Base-by-base conservation (phyloP, 257 asterid genomes). In the Nicotiana benthamiana region DNA sequence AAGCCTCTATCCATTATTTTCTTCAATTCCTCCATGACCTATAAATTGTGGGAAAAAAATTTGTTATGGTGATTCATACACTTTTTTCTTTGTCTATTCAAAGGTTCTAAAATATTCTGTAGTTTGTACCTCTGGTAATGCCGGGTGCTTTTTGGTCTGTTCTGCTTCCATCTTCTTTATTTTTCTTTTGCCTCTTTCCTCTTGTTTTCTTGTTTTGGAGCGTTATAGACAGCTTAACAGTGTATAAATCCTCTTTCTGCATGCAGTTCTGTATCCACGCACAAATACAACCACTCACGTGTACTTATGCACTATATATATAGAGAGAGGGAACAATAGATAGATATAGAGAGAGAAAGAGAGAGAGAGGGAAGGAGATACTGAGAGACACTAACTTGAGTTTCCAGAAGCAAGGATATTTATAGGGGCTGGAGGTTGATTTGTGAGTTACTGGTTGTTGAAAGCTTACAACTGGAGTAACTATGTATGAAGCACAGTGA, bases 11-110 rank as follows among this genome's bases (percentile, higher is more conserved):
- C 89, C 53, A 79, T 81, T 85, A 92, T 83, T 79, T 88, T 91
- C 94, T 87, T 91, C 83, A 95, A 65, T 87, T 95, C 98, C 70
- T 93, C 97, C 75, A 80, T 79, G 63, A 91, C 93, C 97, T 94
- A 80, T 81, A 87, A 81, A 20, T 54, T 36, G 46, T 32, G 22
- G 46, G 30, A 48, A 17, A 63, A n/a, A 57, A 3, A 36, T 63
- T 57, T 59, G 40, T 87, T 74, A 79, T 83, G 83, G 61, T 12
- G 66, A 67, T 77, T 60, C 70, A 26, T 78, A 46, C 30, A 62
- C 20, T 54, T 36, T 80, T 74, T 80, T 9, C 65, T 43, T 26
- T 85, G 74, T 82, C 64, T 85, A 80, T 74, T 51, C 82, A 61
- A 83, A 48, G 52, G 24, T 46, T 74, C 26, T 74, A 48, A 74